A percentile compares a stretch with the other conserved stretches of the same genome.
These are phyloP conservation scores for Podospora fimiseda DNA, from an alignment of 495 filamentous ascomycete species.

Conservation along the genomic window DNA sequence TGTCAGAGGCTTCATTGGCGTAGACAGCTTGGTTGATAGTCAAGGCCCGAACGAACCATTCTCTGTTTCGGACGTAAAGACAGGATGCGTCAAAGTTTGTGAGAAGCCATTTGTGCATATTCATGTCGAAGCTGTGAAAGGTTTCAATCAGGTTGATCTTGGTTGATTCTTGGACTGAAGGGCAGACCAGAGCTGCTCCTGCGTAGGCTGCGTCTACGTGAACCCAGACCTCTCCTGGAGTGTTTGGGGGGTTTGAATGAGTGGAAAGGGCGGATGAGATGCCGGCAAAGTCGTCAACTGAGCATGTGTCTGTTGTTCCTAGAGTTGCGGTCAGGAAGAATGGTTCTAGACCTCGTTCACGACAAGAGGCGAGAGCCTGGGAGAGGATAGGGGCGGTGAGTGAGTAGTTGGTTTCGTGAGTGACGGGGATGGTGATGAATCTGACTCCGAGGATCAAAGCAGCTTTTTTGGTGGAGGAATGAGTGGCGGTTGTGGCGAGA, in stretches of 20 bases:
- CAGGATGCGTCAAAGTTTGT: slow-evolving; percentile 91
- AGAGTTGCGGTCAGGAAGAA: slow-evolving; percentile 83
- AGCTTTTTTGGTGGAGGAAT: slow-evolving; percentile 80
- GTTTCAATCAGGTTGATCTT: slow-evolving; percentile 50
- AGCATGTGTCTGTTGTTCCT: slow-evolving; percentile 84
- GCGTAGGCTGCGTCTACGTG: slow-evolving; percentile 98
- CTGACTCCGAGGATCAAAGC: slow-evolving; percentile 79
- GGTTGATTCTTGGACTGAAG: slow-evolving; percentile 57
- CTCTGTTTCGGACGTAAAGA: slow-evolving; percentile 68
- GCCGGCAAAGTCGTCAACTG: slow-evolving; percentile 70
- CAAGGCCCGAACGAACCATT: slow-evolving; percentile 69
- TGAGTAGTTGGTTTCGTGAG: slow-evolving; percentile 56
- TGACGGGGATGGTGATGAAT: slow-evolving; percentile 59
- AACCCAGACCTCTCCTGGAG: slow-evolving; percentile 57
- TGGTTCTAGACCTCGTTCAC: slow-evolving; percentile 62
- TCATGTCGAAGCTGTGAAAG: slow-evolving; percentile 88
- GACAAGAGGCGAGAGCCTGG: slow-evolving; percentile 52
- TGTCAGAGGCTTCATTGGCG: slow-evolving; percentile 70
- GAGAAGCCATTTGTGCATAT: slow-evolving; percentile 97
- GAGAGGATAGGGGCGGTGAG: slow-evolving; percentile 62
- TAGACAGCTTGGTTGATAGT: slow-evolving; percentile 74
- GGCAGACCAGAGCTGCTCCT: slow-evolving; percentile 71
- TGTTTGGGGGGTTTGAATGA: slow-evolving; percentile 33
- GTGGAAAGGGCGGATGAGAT: slow-evolving; percentile 60
- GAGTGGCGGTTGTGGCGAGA: slow-evolving; percentile 70